A percentile compares a stretch with the other conserved stretches of the same genome.
These are phyloP conservation scores for Brassica cretica DNA, from an alignment of 345 rosid species.

Conservation along the genomic window DNA sequence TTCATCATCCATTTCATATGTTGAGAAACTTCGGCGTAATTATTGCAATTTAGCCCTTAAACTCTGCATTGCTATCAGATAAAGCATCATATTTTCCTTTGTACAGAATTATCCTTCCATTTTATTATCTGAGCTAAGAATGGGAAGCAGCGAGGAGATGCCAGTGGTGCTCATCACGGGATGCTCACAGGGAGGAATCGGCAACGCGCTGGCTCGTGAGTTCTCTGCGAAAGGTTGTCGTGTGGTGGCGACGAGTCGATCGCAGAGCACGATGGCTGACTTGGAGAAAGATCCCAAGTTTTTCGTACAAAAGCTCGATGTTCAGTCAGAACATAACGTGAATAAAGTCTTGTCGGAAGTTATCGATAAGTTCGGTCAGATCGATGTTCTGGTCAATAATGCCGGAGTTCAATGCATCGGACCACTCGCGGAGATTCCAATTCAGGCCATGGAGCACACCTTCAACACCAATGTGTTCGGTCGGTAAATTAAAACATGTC, in stretches of 20 bases:
- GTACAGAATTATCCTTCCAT: not conserved
- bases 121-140: not conserved
- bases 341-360: conserved; percentile 49
- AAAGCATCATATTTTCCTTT: not conserved
- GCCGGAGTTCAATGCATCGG: conserved; percentile 88
- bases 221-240: conserved; percentile 66
- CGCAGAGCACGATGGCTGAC: conserved; percentile 60
- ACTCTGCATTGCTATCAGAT: not conserved
- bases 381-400: conserved; percentile 80
- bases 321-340: conserved; percentile 69
- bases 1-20: conserved; percentile 22
- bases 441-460: conserved; percentile 56
- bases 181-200: conserved; percentile 83
- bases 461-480: conserved; percentile 68
- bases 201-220: conserved; percentile 77
- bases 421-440: conserved; percentile 81
- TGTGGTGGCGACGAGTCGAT: conserved; percentile 83
- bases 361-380: conserved; percentile 54
- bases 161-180: conserved; percentile 83
- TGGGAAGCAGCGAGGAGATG: conserved; percentile 44
- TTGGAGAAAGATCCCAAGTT: conserved; percentile 66
- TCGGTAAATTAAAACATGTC: conserved; percentile 41
- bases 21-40: conserved; percentile 14
- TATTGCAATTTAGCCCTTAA: conserved; percentile 26
- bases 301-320: conserved; percentile 72